Evolutionary conservation across 1,284 basidiomycete genomes (phyloP), one percentile per base, ranked within the genome.

Genomic region (Grifola frondosa): DNA sequence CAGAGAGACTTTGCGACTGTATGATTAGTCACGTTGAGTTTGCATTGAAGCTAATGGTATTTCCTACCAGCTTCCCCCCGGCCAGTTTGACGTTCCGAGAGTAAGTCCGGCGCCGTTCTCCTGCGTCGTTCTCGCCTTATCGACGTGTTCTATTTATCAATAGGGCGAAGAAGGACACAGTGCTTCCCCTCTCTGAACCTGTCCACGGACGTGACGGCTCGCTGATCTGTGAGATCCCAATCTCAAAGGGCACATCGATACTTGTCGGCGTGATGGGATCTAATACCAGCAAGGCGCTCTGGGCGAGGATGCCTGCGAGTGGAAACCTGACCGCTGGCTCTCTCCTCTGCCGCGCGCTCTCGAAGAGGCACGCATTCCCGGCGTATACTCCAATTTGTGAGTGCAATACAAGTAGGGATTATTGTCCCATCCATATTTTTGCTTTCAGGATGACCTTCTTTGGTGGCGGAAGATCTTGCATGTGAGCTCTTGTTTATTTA

Each of bases 401-500:
- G 42, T 26, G 39, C 48, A 45, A 13, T 8, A 5, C 25, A 19
- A 15, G 5, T 29, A 8, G 37, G n/a, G 15, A 30, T 30, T 15
- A 20, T 9, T 12, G 5, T 25, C 25, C 25, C 12, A 30, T 35
- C 20, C 16, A 10, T 13, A n/a, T 15, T 16, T 22, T 10, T n/a
- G 15, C 1, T 11, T 16, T 7, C 19, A 66, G 63, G 36, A 60
- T 65, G 57, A 63, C 63, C 4, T 66, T 65, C 52, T 43, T 58
- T 23, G 60, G 61, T 12, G 64, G 64, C 12, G 51, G 56, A 28
- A 42, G 62, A 15, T 44, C 57, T 8, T 66, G 64, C 60, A 60
- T 65, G 60, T 62, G 26, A 40, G 60, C 52, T 10, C 17, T 22
- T 35, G 12, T n/a, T 16, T 6, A 4, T 16, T 15, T 13, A 22